phyloP scores from a whole-genome alignment of 2,329 filamentous ascomycete genomes.

The Ceratocystis cubensis region DNA sequence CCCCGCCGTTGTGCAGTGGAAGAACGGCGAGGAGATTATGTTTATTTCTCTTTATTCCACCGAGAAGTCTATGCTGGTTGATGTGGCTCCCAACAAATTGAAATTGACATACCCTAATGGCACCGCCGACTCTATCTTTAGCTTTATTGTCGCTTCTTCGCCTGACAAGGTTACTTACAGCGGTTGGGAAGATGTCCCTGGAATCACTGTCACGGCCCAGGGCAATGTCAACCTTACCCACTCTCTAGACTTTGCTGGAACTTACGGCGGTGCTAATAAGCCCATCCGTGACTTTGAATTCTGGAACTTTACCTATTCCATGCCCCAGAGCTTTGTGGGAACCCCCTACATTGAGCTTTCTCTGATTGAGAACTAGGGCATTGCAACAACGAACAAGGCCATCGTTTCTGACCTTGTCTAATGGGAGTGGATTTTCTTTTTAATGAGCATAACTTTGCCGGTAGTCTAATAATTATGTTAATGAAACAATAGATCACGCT shows the following conservation, averaged over 20 bases:
- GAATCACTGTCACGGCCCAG: constrained; percentile 34
- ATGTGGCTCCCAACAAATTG: constrained; percentile 33
- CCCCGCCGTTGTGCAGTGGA: constrained; percentile 49
- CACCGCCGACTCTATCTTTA: constrained; percentile 37
- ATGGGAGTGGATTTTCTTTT: neutral
- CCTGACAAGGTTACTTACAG: constrained; percentile 33
- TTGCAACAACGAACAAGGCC: neutral
- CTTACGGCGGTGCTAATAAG: constrained; percentile 27
- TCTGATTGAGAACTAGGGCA: constrained; percentile 10
- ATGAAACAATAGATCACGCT: neutral
- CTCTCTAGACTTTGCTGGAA: constrained; percentile 33
- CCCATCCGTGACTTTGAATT: constrained; percentile 33
- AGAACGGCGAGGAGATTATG: constrained; percentile 29
- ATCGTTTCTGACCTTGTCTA: neutral
- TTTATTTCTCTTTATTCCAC: constrained; percentile 30
- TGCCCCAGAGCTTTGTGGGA: constrained; percentile 28
- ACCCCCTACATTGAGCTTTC: constrained; percentile 17
- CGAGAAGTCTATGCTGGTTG: constrained; percentile 31
- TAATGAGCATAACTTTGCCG: neutral
- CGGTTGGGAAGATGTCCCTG: constrained; percentile 37
- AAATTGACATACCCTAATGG: constrained; percentile 43
- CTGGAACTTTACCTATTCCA: constrained; percentile 35
- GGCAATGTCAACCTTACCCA: constrained; percentile 34
- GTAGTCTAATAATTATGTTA: neutral
- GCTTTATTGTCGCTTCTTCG: constrained; percentile 38